phyloP scores from a whole-genome alignment of 2,329 filamentous ascomycete species.

The Fusarium veterinarium region DNA sequence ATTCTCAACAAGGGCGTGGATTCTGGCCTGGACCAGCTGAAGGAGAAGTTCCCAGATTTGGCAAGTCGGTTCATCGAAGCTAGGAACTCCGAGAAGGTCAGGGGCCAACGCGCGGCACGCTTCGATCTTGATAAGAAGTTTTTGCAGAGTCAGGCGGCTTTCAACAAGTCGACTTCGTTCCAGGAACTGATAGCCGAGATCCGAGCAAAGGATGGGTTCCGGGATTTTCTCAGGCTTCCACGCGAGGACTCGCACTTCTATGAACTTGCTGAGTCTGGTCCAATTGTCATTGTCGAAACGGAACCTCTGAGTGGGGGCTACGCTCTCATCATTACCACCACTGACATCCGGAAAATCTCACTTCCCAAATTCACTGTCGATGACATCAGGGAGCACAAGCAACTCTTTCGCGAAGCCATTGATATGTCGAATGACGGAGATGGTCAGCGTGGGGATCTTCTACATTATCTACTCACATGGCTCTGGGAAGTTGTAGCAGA shows the following conservation, averaged over 20 bases:
- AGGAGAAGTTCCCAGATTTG: not conserved
- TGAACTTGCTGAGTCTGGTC: not conserved
- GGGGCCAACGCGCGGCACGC: accelerated
- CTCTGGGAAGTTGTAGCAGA: not conserved
- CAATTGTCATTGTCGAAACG: not conserved
- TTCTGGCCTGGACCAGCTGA: not conserved
- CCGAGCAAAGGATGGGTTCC: not conserved
- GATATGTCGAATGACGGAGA: not conserved
- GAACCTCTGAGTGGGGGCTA: not conserved
- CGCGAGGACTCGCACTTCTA: not conserved
- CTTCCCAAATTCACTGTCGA: not conserved
- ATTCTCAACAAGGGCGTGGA: not conserved
- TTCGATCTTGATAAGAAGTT: not conserved
- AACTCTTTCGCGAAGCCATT: not conserved
- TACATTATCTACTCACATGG: not conserved
- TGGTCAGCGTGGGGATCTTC: not conserved
- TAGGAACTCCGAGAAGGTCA: not conserved
- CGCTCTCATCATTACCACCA: not conserved
- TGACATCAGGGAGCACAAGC: not conserved
- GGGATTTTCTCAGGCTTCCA: not conserved
- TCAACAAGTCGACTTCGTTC: not conserved
- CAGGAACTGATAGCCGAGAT: not conserved
- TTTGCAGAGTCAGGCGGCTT: not conserved
- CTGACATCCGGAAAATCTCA: not conserved
- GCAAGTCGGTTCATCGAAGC: not conserved